phyloP scores from a whole-genome alignment of 345 rosid species.

The Combretum micranthum region DNA sequence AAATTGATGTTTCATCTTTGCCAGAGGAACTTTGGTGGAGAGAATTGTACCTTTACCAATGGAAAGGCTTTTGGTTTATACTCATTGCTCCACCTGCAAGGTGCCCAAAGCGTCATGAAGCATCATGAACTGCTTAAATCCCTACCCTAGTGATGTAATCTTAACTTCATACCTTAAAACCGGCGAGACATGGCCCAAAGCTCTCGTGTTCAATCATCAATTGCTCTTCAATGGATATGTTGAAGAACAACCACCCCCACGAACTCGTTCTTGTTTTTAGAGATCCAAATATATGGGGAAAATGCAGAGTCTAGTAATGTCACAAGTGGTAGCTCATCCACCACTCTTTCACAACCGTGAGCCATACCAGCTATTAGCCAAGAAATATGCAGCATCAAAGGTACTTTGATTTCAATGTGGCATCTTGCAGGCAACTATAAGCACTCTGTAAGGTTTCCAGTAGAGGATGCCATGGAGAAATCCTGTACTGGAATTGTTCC shows the following conservation, averaged over 20 bases:
- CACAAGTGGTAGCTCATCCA: too few species aligned
- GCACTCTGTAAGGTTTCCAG: not conserved
- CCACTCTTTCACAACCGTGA: not conserved
- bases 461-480: not conserved
- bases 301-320: not conserved
- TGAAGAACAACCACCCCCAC: conserved; percentile 1
- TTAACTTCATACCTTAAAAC: conserved; percentile 8
- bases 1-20: not conserved
- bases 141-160: not conserved
- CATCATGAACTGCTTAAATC: not conserved
- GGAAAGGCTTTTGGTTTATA: conserved; percentile 11
- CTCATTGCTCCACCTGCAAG: not conserved
- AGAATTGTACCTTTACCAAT: not conserved
- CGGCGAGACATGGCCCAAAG: conserved; percentile 10
- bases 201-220: conserved; percentile 6
- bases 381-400: not conserved
- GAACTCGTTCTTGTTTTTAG: conserved; percentile 4
- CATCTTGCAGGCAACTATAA: not conserved
- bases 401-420: conserved; percentile 2
- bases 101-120: not conserved
- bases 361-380: not conserved
- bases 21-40: conserved; percentile 1
- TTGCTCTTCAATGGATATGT: not conserved
- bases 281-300: not conserved
- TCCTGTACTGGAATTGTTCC: conserved; percentile 9